phyloP scores from a whole-genome alignment of 164 flowering plant genomes.

The Taxillus chinensis region DNA sequence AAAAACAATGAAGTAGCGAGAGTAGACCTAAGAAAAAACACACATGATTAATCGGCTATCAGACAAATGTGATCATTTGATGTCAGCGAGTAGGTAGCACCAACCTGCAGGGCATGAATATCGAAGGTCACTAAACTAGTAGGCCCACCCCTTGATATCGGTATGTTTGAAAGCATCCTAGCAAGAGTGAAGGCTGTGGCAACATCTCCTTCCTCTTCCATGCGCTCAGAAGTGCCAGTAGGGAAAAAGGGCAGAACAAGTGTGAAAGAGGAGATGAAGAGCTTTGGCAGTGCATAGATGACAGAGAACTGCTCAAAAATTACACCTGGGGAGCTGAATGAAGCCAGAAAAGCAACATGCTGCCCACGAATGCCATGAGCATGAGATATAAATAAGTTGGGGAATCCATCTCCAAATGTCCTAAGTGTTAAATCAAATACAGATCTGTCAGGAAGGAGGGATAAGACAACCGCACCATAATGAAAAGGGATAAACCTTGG shows the following conservation, averaged over 20 bases:
- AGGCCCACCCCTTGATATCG: constrained; percentile 91
- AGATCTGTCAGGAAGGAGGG: not conserved
- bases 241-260: constrained; percentile 97
- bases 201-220: constrained; percentile 98
- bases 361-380: constrained; percentile 92
- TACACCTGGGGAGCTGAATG: constrained; percentile 90
- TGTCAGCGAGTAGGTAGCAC: constrained; percentile 9
- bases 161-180: constrained; percentile 79
- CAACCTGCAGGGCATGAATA: constrained; percentile 97
- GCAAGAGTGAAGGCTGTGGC: constrained; percentile 97
- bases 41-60: not conserved
- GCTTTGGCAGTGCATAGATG: constrained; percentile 82
- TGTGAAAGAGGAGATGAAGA: constrained; percentile 79
- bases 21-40: not conserved
- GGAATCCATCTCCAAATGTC: constrained; percentile 93
- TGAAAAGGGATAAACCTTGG: too few relatives aligned
- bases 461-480: not conserved
- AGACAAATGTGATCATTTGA: not conserved
- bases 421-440: constrained; percentile 21
- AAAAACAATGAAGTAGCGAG: not conserved
- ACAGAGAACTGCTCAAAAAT: constrained; percentile 94
- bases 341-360: constrained; percentile 94
- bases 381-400: constrained; percentile 83
- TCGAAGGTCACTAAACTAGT: constrained; percentile 88
- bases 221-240: constrained; percentile 91